Conservation (phyloP, 805 yeast species). For the Ogataea corticis region DNA sequence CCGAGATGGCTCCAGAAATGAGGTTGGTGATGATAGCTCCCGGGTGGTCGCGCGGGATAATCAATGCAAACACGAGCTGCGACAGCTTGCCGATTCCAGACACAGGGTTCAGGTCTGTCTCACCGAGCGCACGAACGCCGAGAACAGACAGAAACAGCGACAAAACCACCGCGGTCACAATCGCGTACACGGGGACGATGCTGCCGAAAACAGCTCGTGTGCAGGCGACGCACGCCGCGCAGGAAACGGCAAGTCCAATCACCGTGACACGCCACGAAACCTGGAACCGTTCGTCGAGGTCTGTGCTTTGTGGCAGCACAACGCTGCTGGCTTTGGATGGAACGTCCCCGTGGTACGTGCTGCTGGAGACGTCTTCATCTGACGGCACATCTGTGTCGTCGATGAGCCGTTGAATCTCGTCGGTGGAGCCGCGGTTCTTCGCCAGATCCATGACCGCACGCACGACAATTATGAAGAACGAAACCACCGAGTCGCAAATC, state of each 20-base stretch:
- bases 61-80: constrained; percentile 80
- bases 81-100: constrained; percentile 95
- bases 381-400: constrained; percentile 17
- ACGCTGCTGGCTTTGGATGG: not conserved
- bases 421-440: not conserved
- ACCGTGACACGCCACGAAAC: constrained; percentile 51
- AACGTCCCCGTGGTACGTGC: constrained; percentile 25
- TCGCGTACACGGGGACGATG: constrained; percentile 69
- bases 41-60: constrained; percentile 73
- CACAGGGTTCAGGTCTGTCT: constrained; percentile 95
- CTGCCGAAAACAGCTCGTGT: constrained; percentile 69
- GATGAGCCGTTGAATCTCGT: constrained; percentile 11
- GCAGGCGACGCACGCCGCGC: constrained; percentile 64
- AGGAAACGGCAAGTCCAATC: constrained; percentile 64
- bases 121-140: constrained; percentile 94
- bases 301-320: constrained; percentile 13
- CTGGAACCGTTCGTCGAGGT: constrained; percentile 44
- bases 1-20: constrained; percentile 96
- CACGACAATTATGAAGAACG: constrained; percentile 62
- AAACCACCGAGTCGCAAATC: constrained; percentile 88
- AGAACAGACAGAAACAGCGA: constrained; percentile 80
- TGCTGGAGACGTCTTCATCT: constrained; percentile 24
- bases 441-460: constrained; percentile 37
- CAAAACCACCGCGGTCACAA: constrained; percentile 64
- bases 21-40: constrained; percentile 82